A percentile compares a stretch with the other conserved stretches of the same genome.
These are phyloP conservation scores for Coemansia sp. DNA, from an alignment of 371 early-diverging fungal genomes.

Conservation along the genomic window DNA sequence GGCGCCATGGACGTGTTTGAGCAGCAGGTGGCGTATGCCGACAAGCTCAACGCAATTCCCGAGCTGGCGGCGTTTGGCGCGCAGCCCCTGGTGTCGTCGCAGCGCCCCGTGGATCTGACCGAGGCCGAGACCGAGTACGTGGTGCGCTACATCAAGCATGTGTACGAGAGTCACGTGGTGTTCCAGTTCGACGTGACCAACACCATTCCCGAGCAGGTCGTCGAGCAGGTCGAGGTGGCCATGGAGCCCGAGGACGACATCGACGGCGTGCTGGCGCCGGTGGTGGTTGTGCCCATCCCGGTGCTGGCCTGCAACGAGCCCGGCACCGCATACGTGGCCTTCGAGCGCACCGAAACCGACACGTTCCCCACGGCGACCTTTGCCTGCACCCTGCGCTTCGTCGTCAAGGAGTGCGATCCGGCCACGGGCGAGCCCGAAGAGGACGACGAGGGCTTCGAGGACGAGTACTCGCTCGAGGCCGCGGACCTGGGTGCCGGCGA, in stretches of 20 bases:
- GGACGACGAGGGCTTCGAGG: constrained; percentile 81
- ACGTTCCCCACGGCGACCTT: constrained; percentile 64
- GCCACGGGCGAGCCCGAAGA: constrained; percentile 85
- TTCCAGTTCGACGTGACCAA: constrained; percentile 96
- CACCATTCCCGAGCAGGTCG: constrained; percentile 86
- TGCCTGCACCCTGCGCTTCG: constrained; percentile 84
- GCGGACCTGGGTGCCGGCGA: constrained; percentile 82
- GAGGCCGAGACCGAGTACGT: constrained; percentile 96
- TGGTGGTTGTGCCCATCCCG: constrained; percentile 54
- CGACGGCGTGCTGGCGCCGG: constrained; percentile 40
- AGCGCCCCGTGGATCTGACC: constrained; percentile 77
- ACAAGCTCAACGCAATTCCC: constrained; percentile 73
- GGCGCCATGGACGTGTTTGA: constrained; percentile 51
- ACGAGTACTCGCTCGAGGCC: constrained; percentile 91
- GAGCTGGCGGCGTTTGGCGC: constrained; percentile 82
- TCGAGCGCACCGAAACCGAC: constrained; percentile 47
- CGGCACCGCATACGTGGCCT: constrained; percentile 82
- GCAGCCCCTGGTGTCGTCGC: constrained; percentile 77
- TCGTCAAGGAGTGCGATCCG: constrained; percentile 95
- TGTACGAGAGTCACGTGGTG: constrained; percentile 85
- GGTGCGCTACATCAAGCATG: constrained; percentile 88
- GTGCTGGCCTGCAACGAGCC: constrained; percentile 78
- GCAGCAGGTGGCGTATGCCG: constrained; percentile 73
- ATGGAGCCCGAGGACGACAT: constrained; percentile 77
- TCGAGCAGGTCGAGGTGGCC: constrained; percentile 86